Evolutionary conservation across 352 stramenopile genomes (phyloP).

Genomic region (Pythium aquatile): DNA sequence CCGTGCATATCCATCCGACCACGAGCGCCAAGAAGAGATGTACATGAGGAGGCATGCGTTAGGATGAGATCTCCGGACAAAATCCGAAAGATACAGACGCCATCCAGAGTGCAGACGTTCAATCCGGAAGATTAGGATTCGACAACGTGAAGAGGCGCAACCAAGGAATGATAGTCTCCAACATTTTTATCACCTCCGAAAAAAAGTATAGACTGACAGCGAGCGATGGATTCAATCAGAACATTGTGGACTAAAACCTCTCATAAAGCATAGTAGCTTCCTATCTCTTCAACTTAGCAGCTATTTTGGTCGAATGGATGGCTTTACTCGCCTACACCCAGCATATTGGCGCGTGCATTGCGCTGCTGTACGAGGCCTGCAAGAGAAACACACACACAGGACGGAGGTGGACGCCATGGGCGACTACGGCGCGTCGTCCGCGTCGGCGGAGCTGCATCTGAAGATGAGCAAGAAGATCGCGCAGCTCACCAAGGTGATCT

Average conservation of each 20-base stretch:
- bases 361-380: background rate
- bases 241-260: too few species aligned
- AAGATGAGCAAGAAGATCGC: conserved; percentile 96
- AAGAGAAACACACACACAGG: background rate
- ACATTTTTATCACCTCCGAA: background rate
- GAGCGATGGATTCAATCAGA: too few species aligned
- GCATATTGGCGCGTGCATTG: background rate
- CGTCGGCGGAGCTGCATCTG: conserved; percentile 72
- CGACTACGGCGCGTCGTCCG: conserved; percentile 22
- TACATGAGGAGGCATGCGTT: background rate
- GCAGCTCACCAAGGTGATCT: conserved; percentile 93
- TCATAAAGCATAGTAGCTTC: background rate
- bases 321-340: background rate
- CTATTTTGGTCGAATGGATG: background rate
- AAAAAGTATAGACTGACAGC: background rate
- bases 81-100: background rate
- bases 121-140: background rate
- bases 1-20: background rate
- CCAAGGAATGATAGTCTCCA: background rate
- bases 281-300: background rate
- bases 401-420: conserved; percentile 16
- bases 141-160: background rate
- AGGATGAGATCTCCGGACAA: background rate
- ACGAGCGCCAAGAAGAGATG: conserved; percentile 20
- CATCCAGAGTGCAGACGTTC: background rate